These are phyloP conservation scores for Bipolaris bicolor DNA, from an alignment of 2,329 filamentous ascomycete species.

Conservation along the genomic window DNA sequence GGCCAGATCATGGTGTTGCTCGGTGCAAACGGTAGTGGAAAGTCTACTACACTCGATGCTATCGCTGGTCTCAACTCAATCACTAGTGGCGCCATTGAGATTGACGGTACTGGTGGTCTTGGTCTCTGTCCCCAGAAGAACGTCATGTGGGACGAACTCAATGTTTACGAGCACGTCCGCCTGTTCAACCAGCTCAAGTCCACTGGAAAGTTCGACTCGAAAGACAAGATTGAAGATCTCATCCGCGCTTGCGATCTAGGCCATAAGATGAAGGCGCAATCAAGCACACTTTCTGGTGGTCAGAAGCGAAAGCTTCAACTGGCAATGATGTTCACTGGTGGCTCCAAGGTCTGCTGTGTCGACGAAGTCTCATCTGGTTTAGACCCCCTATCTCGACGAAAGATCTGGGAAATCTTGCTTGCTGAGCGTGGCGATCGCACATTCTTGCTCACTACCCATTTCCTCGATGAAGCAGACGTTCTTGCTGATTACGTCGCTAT, in stretches of 20 bases:
- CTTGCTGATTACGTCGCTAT: constrained; percentile 89
- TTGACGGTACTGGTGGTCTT: constrained; percentile 78
- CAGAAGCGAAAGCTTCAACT: constrained; percentile 93
- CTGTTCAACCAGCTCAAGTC: constrained; percentile 87
- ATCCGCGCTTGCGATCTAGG: constrained; percentile 75
- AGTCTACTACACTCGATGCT: constrained; percentile 86
- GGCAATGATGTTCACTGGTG: constrained; percentile 94
- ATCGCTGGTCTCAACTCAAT: constrained; percentile 83
- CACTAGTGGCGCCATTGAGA: constrained; percentile 75
- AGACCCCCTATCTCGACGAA: constrained; percentile 82
- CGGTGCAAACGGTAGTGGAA: constrained; percentile 88
- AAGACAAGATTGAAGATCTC: constrained; percentile 66
- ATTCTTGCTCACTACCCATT: constrained; percentile 89
- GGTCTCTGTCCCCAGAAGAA: constrained; percentile 94
- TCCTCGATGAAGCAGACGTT: constrained; percentile 90
- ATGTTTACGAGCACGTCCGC: constrained; percentile 80
- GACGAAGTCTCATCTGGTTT: constrained; percentile 91
- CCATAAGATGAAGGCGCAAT: constrained; percentile 72
- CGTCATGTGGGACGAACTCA: constrained; percentile 88
- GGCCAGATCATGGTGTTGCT: constrained; percentile 87
- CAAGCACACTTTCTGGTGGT: constrained; percentile 83
- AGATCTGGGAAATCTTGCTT: constrained; percentile 93
- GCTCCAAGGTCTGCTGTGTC: constrained; percentile 84
- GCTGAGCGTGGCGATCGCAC: constrained; percentile 82
- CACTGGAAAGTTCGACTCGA: constrained; percentile 56